Evolutionary conservation across 1,139 yeast species (phyloP).

Genomic region (Oligophagozyma castellii): DNA sequence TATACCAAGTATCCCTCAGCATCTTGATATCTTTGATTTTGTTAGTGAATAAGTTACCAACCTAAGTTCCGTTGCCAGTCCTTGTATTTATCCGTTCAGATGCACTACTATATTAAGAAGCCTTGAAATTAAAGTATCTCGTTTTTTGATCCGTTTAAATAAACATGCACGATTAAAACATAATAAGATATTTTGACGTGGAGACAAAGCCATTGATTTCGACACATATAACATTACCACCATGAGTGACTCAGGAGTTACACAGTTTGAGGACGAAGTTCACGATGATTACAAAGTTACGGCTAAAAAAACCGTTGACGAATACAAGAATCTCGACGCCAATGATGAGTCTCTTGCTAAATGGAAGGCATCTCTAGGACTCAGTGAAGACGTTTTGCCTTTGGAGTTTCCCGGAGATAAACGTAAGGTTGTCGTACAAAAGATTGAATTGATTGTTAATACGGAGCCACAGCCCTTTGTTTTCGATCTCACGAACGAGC

Average conservation of each 20-base stretch:
- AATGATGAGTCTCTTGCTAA: constrained; percentile 83
- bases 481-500: constrained; percentile 47
- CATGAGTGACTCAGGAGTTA: not conserved
- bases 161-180: too few relatives aligned
- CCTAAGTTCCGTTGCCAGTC: too few relatives aligned
- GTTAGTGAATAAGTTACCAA: too few relatives aligned
- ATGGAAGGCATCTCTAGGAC: constrained; percentile 87
- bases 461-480: constrained; percentile 45
- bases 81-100: too few relatives aligned
- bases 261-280: constrained; percentile 26
- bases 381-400: constrained; percentile 47
- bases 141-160: too few relatives aligned
- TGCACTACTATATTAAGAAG: too few relatives aligned
- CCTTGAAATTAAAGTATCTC: too few relatives aligned
- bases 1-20: too few relatives aligned
- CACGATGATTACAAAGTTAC: constrained; percentile 67
- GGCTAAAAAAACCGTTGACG: constrained; percentile 76
- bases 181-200: too few relatives aligned
- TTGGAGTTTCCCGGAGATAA: constrained; percentile 50
- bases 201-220: too few relatives aligned
- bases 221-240: too few relatives aligned
- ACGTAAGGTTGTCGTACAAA: constrained; percentile 66
- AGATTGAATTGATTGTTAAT: constrained; percentile 57
- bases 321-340: constrained; percentile 73
- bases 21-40: too few relatives aligned